Percentiles rank a stretch among this genome's conserved stretches.
phyloP scores from a whole-genome alignment of 352 stramenopile species.

The Pythium aquatile region DNA sequence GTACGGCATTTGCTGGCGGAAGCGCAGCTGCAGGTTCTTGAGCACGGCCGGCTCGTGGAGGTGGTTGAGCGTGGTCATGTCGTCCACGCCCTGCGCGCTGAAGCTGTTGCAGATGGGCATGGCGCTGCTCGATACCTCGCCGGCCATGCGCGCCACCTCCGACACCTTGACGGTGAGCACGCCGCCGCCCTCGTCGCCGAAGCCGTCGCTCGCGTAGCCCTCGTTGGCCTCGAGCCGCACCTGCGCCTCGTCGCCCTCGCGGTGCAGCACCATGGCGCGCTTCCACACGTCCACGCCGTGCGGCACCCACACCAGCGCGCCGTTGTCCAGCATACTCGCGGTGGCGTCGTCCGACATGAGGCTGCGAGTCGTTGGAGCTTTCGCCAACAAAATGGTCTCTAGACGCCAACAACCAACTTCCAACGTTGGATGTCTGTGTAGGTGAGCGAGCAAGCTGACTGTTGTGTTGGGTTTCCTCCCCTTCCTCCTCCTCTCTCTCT shows the following conservation, averaged over 20 bases:
- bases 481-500: conserved; percentile 3
- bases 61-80: conserved; percentile 83
- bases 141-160: conserved; percentile 62
- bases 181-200: conserved; percentile 55
- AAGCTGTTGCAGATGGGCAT: conserved; percentile 88
- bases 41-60: conserved; percentile 75
- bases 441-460: not conserved
- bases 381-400: conserved; percentile 7
- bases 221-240: conserved; percentile 64
- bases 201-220: conserved; percentile 35
- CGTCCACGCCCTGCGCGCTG: conserved; percentile 49
- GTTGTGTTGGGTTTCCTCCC: conserved; percentile 10
- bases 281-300: conserved; percentile 78
- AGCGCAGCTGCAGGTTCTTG: conserved; percentile 75
- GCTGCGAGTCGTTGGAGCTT: not conserved
- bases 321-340: conserved; percentile 51
- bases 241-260: conserved; percentile 47
- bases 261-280: conserved; percentile 64
- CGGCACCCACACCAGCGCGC: conserved; percentile 79
- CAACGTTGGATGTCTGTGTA: not conserved
- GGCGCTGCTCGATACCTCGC: conserved; percentile 69
- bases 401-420: not conserved
- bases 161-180: conserved; percentile 61
- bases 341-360: conserved; percentile 14
- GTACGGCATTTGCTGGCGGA: conserved; percentile 68